A percentile compares a stretch with the other conserved stretches of the same genome.
Conservation (phyloP, 169 alveolate genomes). For the Besnoitia besnoiti region DNA sequence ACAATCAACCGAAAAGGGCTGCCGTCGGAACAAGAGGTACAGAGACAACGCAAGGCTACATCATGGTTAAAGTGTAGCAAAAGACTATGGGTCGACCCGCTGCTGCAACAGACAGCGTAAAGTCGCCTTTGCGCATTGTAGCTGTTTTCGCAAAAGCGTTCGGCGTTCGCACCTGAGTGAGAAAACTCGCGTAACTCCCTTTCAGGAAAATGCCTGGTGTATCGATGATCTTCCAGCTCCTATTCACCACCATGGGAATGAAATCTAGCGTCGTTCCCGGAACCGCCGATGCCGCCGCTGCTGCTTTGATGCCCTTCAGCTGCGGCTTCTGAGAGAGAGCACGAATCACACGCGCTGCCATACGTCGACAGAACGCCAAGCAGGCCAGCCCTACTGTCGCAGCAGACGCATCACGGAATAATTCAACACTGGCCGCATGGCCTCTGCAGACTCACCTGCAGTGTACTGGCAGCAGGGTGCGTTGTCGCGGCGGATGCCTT, state of each 20-base stretch:
- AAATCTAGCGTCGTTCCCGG: constrained; percentile 33
- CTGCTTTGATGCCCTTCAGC: not conserved
- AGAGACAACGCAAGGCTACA: too few relatives aligned
- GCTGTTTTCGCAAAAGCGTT: too few relatives aligned
- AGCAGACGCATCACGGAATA: not conserved
- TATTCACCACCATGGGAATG: not conserved
- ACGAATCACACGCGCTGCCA: not conserved
- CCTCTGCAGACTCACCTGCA: not conserved
- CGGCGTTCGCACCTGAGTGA: not conserved
- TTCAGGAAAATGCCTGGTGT: constrained; percentile 23
- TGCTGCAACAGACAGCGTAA: not conserved
- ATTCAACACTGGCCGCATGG: not conserved
- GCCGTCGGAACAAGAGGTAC: too few relatives aligned
- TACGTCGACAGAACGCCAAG: not conserved
- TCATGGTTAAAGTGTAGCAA: too few relatives aligned
- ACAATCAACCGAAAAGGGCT: too few relatives aligned
- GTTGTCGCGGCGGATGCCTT: not conserved
- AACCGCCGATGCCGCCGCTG: constrained; percentile 1
- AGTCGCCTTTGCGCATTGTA: not conserved
- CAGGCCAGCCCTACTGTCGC: too few relatives aligned
- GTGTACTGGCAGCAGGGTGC: too few relatives aligned
- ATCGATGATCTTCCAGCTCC: constrained; percentile 28
- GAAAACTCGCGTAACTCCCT: constrained; percentile 15
- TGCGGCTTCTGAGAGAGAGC: not conserved
- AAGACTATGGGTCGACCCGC: too few relatives aligned